Evolutionary conservation across 768 basidiomycete genomes (phyloP).

Genomic region (Pholiota molesta): DNA sequence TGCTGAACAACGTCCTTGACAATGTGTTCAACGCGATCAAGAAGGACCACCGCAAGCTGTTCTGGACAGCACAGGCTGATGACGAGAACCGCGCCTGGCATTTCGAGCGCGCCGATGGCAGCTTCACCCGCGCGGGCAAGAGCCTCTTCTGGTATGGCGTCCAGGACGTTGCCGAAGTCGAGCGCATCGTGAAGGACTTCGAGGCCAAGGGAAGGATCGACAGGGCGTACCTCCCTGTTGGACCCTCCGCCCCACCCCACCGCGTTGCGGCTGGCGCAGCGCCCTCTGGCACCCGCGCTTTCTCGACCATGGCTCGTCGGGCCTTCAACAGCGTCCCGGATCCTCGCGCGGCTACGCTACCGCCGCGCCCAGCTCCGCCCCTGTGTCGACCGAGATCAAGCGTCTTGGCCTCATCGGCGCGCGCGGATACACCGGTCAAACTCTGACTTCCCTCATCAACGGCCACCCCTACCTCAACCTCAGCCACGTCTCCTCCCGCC

Average conservation of each 20-base stretch:
- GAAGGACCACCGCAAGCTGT: constrained; percentile 90
- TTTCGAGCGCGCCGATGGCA: constrained; percentile 97
- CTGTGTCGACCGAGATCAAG: constrained; percentile 68
- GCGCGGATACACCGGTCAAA: constrained; percentile 94
- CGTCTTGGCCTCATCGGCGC: constrained; percentile 95
- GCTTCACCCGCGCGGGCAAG: constrained; percentile 92
- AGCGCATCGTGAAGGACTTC: constrained; percentile 75
- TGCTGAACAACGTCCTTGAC: constrained; percentile 94
- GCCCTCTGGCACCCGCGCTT: constrained; percentile 51
- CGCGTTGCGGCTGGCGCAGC: constrained; percentile 32
- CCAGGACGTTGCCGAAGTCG: constrained; percentile 89
- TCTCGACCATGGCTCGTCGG: constrained; percentile 57
- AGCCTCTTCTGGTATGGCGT: constrained; percentile 99
- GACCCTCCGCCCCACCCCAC: constrained; percentile 66
- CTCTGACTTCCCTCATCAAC: constrained; percentile 84
- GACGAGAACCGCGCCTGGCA: constrained; percentile 99
- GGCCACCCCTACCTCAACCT: constrained; percentile 87
- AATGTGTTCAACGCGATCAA: constrained; percentile 97
- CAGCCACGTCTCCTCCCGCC: constrained; percentile 95
- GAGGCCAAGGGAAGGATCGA: constrained; percentile 84
- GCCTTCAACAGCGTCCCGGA: constrained; percentile 42
- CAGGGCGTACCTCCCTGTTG: constrained; percentile 88
- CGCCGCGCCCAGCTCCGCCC: constrained; percentile 41
- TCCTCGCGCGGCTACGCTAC: constrained; percentile 83
- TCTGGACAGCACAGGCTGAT: constrained; percentile 97